Conservation (phyloP, 2,329 filamentous ascomycete genomes). For the Pestalotiopsis sp. region DNA sequence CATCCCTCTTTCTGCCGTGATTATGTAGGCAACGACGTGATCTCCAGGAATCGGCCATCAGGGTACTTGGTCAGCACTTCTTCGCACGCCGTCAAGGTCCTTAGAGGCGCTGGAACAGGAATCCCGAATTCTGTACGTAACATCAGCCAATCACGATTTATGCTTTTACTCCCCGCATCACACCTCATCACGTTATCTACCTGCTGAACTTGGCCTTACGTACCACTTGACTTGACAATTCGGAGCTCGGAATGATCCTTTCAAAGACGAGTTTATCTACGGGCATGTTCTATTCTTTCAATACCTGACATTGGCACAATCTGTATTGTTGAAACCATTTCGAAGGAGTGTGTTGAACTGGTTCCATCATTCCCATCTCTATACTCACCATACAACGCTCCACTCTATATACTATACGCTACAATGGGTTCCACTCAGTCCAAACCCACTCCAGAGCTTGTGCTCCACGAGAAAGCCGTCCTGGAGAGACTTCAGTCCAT, state of each 20-base stretch:
- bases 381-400: background rate
- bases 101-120: background rate
- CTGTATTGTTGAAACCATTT: background rate
- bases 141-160: background rate
- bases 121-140: background rate
- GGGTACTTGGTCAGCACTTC: background rate
- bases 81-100: background rate
- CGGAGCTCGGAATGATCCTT: background rate
- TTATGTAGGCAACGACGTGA: background rate
- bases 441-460: constrained; percentile 33
- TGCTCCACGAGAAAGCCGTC: constrained; percentile 45
- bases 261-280: no score
- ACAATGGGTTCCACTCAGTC: constrained; percentile 51
- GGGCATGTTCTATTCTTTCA: background rate
- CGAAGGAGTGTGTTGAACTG: background rate
- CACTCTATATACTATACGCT: background rate
- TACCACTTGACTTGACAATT: background rate
- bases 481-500: constrained; percentile 46
- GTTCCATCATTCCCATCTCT: background rate
- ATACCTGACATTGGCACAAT: background rate
- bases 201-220: background rate
- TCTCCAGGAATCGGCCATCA: background rate
- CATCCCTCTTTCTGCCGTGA: background rate
- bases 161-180: background rate
- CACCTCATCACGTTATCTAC: background rate